Base-by-base conservation (phyloP, 495 filamentous ascomycete species). In the Neurospora sp. region DNA sequence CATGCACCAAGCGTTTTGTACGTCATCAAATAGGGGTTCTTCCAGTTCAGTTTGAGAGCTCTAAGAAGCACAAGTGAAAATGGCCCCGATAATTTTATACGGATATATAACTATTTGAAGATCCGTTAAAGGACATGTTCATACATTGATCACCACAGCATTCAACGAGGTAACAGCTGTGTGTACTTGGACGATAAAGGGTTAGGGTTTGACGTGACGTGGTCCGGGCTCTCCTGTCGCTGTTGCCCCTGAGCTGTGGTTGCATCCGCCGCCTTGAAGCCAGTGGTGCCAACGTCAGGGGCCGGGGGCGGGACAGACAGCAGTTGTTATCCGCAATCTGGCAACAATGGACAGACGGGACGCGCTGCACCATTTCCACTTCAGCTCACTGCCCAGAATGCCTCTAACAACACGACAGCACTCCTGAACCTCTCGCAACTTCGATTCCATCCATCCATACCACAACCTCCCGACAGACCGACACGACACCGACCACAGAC, bases 301-400 rank as follows among this genome's bases (percentile, higher is more conserved):
- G 54, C 54, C 28, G 54, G 54, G 48, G 54, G 9, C 45, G 45
- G 54, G 54, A 17, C 54, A 66, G 54, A 24, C 21, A 28, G 48
- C 48, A 59, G 48, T 24, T 15, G 54, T 69, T 62, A 38, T 74
- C 69, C 76, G 79, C 79, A 81, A 81, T 81, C 79, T 81, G 79
- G 79, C 79, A 81, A 79, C 76, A 73, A 62, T 34, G 54, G 54
- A 59, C 45, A 54, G 45, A 59, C 48, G 21, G 48, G 48, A 59
- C 13, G 45, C 70, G 74, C 74, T 71, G 74, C 73, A 71, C 70
- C 59, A 54, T 71, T 74, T 76, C 73, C 48, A 74, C 48, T 69
- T 34, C 38, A 76, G 69, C 71, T 70, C 74, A 74, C 74, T 69
- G 69, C 69, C 69, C 70, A 48, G 70, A 15, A 59, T 59, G 11